Evolutionary conservation across 148 eudicot species (phyloP).

Genomic region (Oxyria digyna): DNA sequence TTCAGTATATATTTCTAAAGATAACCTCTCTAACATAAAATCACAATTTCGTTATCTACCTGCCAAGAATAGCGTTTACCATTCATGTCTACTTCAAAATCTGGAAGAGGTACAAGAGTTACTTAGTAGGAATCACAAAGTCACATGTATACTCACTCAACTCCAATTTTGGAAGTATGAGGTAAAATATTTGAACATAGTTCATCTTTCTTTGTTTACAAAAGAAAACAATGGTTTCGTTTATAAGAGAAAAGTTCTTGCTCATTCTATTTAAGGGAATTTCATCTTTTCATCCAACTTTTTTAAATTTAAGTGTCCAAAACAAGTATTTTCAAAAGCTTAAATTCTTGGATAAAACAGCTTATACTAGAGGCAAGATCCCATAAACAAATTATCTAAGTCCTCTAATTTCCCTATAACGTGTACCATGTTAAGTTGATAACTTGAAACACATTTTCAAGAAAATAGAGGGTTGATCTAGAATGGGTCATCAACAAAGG

Average conservation of each 20-base stretch:
- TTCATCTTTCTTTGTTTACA: not conserved
- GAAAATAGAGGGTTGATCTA: not conserved
- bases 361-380: not conserved
- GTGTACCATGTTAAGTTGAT: not conserved
- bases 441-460: not conserved
- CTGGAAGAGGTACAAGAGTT: constrained; percentile 21
- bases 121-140: not conserved
- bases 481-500: not conserved
- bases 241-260: not conserved
- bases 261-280: not conserved
- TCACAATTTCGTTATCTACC: constrained; percentile 24
- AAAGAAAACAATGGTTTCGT: not conserved
- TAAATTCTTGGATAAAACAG: not conserved
- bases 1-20: not conserved
- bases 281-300: not conserved
- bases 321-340: not conserved
- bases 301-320: not conserved
- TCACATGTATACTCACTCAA: not conserved
- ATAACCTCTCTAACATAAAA: not conserved
- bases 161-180: not conserved
- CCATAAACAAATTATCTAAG: not conserved
- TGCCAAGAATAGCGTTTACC: constrained; percentile 96
- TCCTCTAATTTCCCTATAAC: no score
- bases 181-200: not conserved
- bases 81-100: constrained; percentile 94